Evolutionary conservation across 495 filamentous ascomycete genomes (phyloP).

Genomic region (Amorphotheca resinae): DNA sequence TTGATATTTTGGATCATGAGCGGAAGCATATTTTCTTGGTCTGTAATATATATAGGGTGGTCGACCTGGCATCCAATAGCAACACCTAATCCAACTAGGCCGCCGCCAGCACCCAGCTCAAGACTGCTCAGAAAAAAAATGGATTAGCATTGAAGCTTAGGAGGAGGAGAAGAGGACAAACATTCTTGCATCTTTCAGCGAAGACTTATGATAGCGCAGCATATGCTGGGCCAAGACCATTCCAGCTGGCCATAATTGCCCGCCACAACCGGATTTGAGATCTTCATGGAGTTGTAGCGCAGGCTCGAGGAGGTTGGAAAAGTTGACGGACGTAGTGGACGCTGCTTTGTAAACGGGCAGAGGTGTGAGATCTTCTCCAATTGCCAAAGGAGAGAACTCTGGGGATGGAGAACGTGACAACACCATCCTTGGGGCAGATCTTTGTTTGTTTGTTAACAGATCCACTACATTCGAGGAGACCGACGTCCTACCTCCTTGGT

Average conservation of each 20-base stretch:
- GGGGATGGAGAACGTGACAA: constrained; percentile 19
- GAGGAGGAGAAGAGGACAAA: constrained; percentile 37
- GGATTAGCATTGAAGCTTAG: not conserved
- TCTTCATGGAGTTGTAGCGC: constrained; percentile 75
- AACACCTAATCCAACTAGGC: constrained; percentile 66
- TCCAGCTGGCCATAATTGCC: constrained; percentile 87
- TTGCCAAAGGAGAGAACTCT: constrained; percentile 35
- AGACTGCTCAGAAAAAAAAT: constrained; percentile 40
- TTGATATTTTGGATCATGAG: constrained; percentile 76
- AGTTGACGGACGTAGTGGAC: constrained; percentile 48
- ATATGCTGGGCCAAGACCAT: constrained; percentile 78
- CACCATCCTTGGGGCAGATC: constrained; percentile 6
- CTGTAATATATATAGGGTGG: constrained; percentile 59
- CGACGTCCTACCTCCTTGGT: no score
- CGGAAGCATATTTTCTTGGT: constrained; percentile 69
- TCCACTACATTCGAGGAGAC: no score
- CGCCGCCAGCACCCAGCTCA: constrained; percentile 86
- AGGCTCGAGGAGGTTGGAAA: constrained; percentile 55
- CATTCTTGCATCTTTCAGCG: constrained; percentile 57
- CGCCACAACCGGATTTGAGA: constrained; percentile 75
- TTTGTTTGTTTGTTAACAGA: not conserved
- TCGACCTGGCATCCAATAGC: constrained; percentile 43
- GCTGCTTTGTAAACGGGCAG: constrained; percentile 52
- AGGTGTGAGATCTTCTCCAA: constrained; percentile 57
- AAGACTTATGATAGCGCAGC: constrained; percentile 50